Conservation (phyloP, 805 yeast genomes). For the Starmerella gropengiesseri region DNA sequence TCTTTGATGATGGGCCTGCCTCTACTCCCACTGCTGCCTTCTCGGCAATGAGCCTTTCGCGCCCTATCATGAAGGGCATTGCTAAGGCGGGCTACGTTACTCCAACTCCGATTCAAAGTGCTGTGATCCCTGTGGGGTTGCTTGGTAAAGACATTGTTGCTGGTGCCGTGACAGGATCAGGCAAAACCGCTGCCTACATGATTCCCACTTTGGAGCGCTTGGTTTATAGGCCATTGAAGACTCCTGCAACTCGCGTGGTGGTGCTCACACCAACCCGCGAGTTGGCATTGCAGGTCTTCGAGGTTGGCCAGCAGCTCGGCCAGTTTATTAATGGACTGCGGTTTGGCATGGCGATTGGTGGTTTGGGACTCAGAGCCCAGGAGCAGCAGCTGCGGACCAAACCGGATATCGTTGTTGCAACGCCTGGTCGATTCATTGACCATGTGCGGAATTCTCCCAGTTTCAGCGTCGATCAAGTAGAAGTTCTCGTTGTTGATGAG, state of each 20-base stretch:
- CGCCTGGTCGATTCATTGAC: conserved; percentile 98
- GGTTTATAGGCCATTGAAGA: conserved; percentile 73
- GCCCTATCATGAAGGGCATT: conserved; percentile 82
- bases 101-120: conserved; percentile 90
- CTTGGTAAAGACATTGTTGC: conserved; percentile 95
- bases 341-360: conserved; percentile 98
- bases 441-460: conserved; percentile 92
- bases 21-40: conserved; percentile 48
- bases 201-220: conserved; percentile 91
- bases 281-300: conserved; percentile 89
- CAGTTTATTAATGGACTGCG: conserved; percentile 62
- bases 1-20: conserved; percentile 28
- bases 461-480: conserved; percentile 81
- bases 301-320: conserved; percentile 80
- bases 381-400: conserved; percentile 85
- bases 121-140: conserved; percentile 86
- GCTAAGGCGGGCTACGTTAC: conserved; percentile 68
- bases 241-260: conserved; percentile 81
- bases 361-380: conserved; percentile 86
- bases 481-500: conserved; percentile 88
- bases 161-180: conserved; percentile 99
- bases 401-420: conserved; percentile 94
- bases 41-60: conserved; percentile 66
- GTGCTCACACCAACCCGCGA: conserved; percentile 96
- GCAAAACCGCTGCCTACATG: conserved; percentile 98